Base-by-base conservation (phyloP, 306 rosid genomes). In the Rubus idaeus region DNA sequence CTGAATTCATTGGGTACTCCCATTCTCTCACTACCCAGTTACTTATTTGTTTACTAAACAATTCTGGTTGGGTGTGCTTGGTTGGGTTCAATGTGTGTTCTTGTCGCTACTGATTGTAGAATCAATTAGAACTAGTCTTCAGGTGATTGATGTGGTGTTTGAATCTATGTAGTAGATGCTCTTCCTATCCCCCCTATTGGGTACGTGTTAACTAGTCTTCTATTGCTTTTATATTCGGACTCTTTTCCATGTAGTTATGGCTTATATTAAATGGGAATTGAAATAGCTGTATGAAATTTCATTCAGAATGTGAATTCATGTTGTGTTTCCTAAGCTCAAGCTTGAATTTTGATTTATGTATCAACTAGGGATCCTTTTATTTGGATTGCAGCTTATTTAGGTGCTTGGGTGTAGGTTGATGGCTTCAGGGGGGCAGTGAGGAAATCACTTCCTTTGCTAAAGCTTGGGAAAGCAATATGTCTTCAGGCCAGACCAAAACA, bases 1-100 rank as follows among this genome's bases (percentile, higher is more conserved):
- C 35, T 88, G 86, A 91, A 40, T 12, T 63, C 56, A 39, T 23
- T 52, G 73, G 46, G 76, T 75, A 74, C 37, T 56, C 44, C 3
- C 12, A 11, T 14, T 23, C 10, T 39, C 35, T 75, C 81, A 57
- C 71, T 64, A 46, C 46, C 20, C 17, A 12, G 18, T 17, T 6
- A 65, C 12, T 18, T 10, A 76, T 5, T 1, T 53, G 21, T 5
- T 46, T 40, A 63, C 40, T 73, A 57, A 45, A 23, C 21, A 3
- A 10, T 56, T 62, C 70, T 44, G 20, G 9, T 6, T 56, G 62
- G 30, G 57, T 57, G 18, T 13, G 62, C 47, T 35, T 9, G 2
- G 13, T 49, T 26, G 60, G 60, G 17, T 17, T 70, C 3, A 51
- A 8, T 16, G 4, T 42, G 47, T 42, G 52, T 37, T 68, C 10